phyloP scores from a whole-genome alignment of 1,139 yeast species.

The Arxiozyma slooffiae region DNA sequence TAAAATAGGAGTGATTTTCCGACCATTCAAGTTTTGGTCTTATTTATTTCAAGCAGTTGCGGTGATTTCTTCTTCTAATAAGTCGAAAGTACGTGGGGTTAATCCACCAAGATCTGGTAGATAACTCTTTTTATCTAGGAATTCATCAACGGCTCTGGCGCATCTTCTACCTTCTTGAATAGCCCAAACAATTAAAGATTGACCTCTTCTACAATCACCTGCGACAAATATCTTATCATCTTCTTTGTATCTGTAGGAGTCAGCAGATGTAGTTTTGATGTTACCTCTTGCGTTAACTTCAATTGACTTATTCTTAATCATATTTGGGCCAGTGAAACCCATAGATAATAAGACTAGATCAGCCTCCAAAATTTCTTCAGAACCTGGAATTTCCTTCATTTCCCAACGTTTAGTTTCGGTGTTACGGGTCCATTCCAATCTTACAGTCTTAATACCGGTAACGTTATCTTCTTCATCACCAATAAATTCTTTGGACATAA shows the following conservation, averaged over 20 bases:
- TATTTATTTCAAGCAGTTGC: slow-evolving; percentile 24
- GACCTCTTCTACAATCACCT: slow-evolving; percentile 99
- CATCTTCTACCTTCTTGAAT: slow-evolving; percentile 98
- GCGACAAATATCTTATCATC: slow-evolving; percentile 76
- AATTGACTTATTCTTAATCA: slow-evolving; percentile 53
- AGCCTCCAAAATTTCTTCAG: slow-evolving; percentile 90
- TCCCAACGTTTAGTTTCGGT: slow-evolving; percentile 91
- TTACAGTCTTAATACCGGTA: slow-evolving; percentile 84
- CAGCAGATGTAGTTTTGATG: slow-evolving; percentile 56
- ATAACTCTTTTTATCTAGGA: slow-evolving; percentile 65
- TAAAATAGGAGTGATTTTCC: background rate
- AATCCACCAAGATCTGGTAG: slow-evolving; percentile 93
- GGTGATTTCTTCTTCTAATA: slow-evolving; percentile 61
- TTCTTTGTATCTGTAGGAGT: slow-evolving; percentile 60
- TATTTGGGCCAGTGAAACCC: slow-evolving; percentile 96
- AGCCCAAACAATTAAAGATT: slow-evolving; percentile 97
- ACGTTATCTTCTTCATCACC: slow-evolving; percentile 94
- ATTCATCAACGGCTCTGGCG: slow-evolving; percentile 85
- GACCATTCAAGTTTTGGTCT: background rate
- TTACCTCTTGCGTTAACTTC: slow-evolving; percentile 71
- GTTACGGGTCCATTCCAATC: slow-evolving; percentile 96
- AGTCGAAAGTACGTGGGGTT: slow-evolving; percentile 67
- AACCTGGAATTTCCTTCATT: slow-evolving; percentile 94
- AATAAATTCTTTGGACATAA: slow-evolving; percentile 87
- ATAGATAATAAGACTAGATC: slow-evolving; percentile 87